phyloP scores from a whole-genome alignment of 148 eudicot genomes.

The Euryodendron excelsum region DNA sequence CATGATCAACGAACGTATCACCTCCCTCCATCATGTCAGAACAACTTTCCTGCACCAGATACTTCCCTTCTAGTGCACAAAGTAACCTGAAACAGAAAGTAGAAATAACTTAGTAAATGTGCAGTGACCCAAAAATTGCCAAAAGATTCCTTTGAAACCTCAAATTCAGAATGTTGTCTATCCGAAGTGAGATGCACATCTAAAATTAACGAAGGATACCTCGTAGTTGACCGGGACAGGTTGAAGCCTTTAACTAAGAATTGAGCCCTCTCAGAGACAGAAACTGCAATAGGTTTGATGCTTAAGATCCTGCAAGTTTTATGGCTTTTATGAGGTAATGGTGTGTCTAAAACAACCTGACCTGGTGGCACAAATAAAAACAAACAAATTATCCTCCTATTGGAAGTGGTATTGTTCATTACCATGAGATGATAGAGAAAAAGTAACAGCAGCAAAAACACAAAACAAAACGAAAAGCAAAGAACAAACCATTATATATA shows the following conservation, averaged over 20 bases:
- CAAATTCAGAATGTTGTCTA: neutral
- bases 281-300: constrained; percentile 82
- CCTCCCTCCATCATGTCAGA: constrained; percentile 34
- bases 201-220: constrained; percentile 40
- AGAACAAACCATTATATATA: constrained; percentile 65
- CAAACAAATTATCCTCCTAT: neutral
- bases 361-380: constrained; percentile 48
- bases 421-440: neutral
- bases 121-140: neutral
- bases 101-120: neutral
- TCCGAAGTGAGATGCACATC: neutral
- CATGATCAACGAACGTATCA: constrained; percentile 35
- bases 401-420: neutral
- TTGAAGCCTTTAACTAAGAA: constrained; percentile 68
- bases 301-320: constrained; percentile 48
- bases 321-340: constrained; percentile 44
- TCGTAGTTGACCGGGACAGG: constrained; percentile 55
- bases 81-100: constrained; percentile 49
- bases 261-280: constrained; percentile 49
- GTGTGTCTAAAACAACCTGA: constrained; percentile 69
- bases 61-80: constrained; percentile 83
- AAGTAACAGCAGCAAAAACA: neutral
- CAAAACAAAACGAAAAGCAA: constrained; percentile 1
- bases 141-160: constrained; percentile 5
- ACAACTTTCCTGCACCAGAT: constrained; percentile 65